These are phyloP conservation scores for Mycena filopes DNA, from an alignment of 768 basidiomycete genomes.

Conservation along the genomic window DNA sequence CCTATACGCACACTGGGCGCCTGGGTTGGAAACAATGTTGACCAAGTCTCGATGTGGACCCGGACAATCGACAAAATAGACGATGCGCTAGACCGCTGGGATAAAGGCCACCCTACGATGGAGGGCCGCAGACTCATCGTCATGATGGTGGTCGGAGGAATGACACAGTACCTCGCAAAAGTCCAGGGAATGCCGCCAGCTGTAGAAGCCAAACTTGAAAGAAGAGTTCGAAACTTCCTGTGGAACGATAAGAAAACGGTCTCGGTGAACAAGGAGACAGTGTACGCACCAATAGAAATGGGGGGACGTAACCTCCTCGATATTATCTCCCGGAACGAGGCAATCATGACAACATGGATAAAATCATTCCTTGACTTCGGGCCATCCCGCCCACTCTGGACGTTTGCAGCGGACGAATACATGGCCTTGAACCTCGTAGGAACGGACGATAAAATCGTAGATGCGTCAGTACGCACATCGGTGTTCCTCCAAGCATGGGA, in stretches of 20 bases:
- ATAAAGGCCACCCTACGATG: too few species aligned
- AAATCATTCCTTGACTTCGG: neutral
- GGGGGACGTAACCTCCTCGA: too few species aligned
- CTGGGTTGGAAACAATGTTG: conserved; percentile 42
- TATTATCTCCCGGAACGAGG: too few species aligned
- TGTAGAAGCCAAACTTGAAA: conserved; percentile 34
- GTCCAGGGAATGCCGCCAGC: conserved; percentile 51
- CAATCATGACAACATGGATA: too few species aligned
- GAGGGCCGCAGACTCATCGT: too few species aligned
- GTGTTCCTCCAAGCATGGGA: conserved; percentile 7
- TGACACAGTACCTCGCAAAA: too few species aligned
- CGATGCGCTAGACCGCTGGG: too few species aligned
- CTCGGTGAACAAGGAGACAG: conserved; percentile 31
- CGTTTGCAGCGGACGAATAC: conserved; percentile 1
- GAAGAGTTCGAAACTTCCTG: conserved; percentile 39
- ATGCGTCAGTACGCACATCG: neutral
- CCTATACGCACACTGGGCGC: conserved; percentile 45
- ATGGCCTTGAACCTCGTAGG: neutral
- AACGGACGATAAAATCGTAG: neutral
- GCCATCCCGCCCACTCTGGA: neutral
- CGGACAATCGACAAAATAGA: too few species aligned
- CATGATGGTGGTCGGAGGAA: too few species aligned
- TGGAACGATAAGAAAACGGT: conserved; percentile 33
- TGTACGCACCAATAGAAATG: too few species aligned
- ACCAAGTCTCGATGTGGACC: conserved; percentile 39